phyloP scores from a whole-genome alignment of 495 filamentous ascomycete genomes.

The Trichoderma erinaceum region DNA sequence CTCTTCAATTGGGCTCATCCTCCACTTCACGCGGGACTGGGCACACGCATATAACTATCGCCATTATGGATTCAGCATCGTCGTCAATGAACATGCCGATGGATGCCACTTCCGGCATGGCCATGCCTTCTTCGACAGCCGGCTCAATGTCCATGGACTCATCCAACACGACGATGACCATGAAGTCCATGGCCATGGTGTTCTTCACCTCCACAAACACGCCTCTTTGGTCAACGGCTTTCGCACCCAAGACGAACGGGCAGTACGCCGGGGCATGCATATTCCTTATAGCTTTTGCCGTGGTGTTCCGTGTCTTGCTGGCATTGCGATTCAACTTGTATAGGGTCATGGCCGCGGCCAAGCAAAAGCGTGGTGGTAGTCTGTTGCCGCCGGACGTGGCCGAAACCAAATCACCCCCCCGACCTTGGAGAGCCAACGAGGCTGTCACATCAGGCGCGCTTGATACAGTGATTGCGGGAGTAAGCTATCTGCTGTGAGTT shows the following conservation, averaged over 20 bases:
- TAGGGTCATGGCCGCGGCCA: neutral
- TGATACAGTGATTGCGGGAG: conserved; percentile 54
- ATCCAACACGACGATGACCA: conserved; percentile 26
- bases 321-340: conserved; percentile 35
- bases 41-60: neutral
- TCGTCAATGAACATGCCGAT: too few relatives aligned
- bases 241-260: conserved; percentile 58
- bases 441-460: conserved; percentile 17
- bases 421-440: conserved; percentile 23
- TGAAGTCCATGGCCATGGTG: conserved; percentile 29
- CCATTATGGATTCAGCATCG: neutral
- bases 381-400: neutral
- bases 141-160: neutral
- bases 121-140: neutral
- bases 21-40: neutral
- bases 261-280: conserved; percentile 71
- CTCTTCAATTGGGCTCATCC: neutral
- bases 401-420: conserved; percentile 21
- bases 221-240: conserved; percentile 58
- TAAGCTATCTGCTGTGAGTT: conserved; percentile 66
- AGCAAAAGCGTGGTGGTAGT: neutral
- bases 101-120: too few relatives aligned
- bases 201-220: conserved; percentile 57
- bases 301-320: conserved; percentile 55
- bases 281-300: conserved; percentile 61